phyloP scores from a whole-genome alignment of 1,284 basidiomycete species.

The Spongispora temasekensis region DNA sequence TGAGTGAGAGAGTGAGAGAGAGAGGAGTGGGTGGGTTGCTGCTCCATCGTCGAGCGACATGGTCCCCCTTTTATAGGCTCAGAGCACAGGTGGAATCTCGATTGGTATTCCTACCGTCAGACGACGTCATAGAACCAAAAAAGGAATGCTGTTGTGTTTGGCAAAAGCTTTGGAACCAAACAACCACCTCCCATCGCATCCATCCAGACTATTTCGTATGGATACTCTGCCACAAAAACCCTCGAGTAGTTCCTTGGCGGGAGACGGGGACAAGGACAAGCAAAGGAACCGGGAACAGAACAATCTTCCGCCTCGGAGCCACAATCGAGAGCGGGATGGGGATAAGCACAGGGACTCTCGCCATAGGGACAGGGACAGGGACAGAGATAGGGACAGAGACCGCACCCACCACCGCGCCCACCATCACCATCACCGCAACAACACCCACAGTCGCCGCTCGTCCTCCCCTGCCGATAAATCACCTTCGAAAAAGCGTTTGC shows the following conservation, averaged over 20 bases:
- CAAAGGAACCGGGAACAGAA: slow-evolving; percentile 7
- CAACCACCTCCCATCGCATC: slow-evolving; percentile 15
- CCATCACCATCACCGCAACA: background rate
- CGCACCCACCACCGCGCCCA: background rate
- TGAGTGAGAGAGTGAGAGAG: too few relatives aligned
- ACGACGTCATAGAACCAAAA: background rate
- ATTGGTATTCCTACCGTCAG: too few relatives aligned
- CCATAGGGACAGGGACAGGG: background rate
- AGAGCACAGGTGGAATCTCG: too few relatives aligned
- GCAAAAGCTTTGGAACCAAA: slow-evolving; percentile 31
- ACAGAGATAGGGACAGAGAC: slow-evolving; percentile 1
- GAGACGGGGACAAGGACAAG: slow-evolving; percentile 15
- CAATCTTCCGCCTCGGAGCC: slow-evolving; percentile 10
- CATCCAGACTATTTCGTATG: slow-evolving; percentile 16
- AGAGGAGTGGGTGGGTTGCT: too few relatives aligned
- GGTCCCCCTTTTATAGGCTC: too few relatives aligned
- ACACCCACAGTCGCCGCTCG: background rate
- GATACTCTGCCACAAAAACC: slow-evolving; percentile 25
- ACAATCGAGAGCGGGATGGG: slow-evolving; percentile 4
- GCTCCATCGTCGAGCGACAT: too few relatives aligned
- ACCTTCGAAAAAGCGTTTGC: slow-evolving; percentile 19
- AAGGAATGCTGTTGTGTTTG: slow-evolving; percentile 20
- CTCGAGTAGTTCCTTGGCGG: slow-evolving; percentile 4
- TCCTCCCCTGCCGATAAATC: slow-evolving; percentile 10
- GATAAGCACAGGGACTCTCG: slow-evolving; percentile 7